A percentile compares a stretch with the other conserved stretches of the same genome.
These are phyloP conservation scores for Podaxis sp. DNA, from an alignment of 768 basidiomycete species.

Conservation along the genomic window DNA sequence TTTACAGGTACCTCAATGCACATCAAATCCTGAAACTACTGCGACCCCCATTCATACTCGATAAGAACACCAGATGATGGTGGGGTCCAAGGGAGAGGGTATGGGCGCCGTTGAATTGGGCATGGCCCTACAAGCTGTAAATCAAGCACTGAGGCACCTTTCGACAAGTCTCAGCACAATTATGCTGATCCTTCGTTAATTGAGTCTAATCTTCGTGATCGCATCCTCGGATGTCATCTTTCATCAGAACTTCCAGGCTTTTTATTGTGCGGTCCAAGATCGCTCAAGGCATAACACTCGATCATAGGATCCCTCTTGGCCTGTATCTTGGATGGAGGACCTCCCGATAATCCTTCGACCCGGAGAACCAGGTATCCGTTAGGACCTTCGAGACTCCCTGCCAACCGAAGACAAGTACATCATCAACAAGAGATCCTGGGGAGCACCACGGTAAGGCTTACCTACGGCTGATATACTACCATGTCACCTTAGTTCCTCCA, in stretches of 20 bases:
- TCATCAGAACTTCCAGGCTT: slow-evolving; percentile 40
- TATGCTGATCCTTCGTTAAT: slow-evolving; percentile 30
- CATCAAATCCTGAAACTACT: slow-evolving; percentile 36
- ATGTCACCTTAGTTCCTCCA: slow-evolving; percentile 48
- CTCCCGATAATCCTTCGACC: background rate
- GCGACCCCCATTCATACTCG: slow-evolving; percentile 39
- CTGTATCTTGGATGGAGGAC: background rate
- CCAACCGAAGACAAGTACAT: background rate
- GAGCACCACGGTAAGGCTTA: slow-evolving; percentile 17
- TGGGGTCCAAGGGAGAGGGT: slow-evolving; percentile 21
- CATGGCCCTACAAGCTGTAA: slow-evolving; percentile 24
- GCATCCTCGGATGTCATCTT: slow-evolving; percentile 39
- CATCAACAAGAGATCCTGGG: background rate
- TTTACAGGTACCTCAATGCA: slow-evolving; percentile 38
- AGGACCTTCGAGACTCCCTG: background rate
- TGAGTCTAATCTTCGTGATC: slow-evolving; percentile 40
- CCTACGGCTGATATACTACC: slow-evolving; percentile 48
- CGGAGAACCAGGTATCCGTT: background rate
- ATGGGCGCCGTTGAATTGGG: slow-evolving; percentile 38
- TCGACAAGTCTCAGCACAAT: background rate
- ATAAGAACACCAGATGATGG: background rate
- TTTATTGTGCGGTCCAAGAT: slow-evolving; percentile 42
- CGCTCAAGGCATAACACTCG: slow-evolving; percentile 48
- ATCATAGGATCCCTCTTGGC: slow-evolving; percentile 12
- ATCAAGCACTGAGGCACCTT: background rate